phyloP scores from a whole-genome alignment of 2,329 filamentous ascomycete genomes.

The Nigrograna mackinnonii region DNA sequence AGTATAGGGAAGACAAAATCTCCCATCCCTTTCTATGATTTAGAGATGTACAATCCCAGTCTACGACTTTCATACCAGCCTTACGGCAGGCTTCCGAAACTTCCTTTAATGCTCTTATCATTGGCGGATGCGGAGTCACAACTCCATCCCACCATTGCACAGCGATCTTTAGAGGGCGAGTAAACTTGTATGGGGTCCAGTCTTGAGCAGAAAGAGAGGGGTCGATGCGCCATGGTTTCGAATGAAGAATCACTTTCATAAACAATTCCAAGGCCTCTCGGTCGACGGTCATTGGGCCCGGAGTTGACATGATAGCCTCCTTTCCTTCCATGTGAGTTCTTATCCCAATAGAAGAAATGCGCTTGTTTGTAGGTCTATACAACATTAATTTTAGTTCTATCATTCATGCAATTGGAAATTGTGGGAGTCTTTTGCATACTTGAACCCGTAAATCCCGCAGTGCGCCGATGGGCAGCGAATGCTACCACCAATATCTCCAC shows the following conservation, averaged over 20 bases:
- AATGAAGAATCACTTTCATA: constrained; percentile 52
- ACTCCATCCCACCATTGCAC: constrained; percentile 67
- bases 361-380: constrained; percentile 45
- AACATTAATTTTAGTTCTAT: neutral
- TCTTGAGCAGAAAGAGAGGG: constrained; percentile 61
- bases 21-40: constrained; percentile 51
- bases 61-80: constrained; percentile 56
- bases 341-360: constrained; percentile 44
- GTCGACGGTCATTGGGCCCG: constrained; percentile 57
- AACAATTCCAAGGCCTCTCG: constrained; percentile 57
- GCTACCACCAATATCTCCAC: constrained; percentile 57
- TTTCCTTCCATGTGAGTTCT: constrained; percentile 42
- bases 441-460: constrained; percentile 58
- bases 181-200: constrained; percentile 45
- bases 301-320: constrained; percentile 50
- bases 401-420: neutral
- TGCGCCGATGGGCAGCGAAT: constrained; percentile 60
- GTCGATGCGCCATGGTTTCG: constrained; percentile 59
- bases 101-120: constrained; percentile 57
- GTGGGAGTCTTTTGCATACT: too few species aligned
- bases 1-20: constrained; percentile 40
- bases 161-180: constrained; percentile 53
- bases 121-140: constrained; percentile 66
- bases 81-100: constrained; percentile 48
- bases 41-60: constrained; percentile 55